These are phyloP conservation scores for Bombardia bombarda DNA, from an alignment of 495 filamentous ascomycete genomes.

Conservation along the genomic window DNA sequence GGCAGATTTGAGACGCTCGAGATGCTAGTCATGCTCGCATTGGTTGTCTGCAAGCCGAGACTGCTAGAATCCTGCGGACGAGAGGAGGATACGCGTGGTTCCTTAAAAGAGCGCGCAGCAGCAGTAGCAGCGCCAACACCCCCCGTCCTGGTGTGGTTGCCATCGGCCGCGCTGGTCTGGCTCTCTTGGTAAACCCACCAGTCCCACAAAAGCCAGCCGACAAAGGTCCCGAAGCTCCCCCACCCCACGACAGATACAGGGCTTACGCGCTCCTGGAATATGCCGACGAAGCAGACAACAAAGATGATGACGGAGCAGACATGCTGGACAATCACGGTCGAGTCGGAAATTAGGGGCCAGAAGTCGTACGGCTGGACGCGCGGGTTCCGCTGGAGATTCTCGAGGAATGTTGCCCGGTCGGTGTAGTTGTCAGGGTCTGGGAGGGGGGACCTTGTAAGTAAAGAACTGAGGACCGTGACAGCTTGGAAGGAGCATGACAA, in stretches of 20 bases:
- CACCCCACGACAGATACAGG: constrained; percentile 81
- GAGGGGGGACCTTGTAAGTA: not conserved
- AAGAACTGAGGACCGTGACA: not conserved
- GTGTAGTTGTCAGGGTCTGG: constrained; percentile 97
- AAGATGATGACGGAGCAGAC: constrained; percentile 92
- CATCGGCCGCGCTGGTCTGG: constrained; percentile 35
- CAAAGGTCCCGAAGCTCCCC: constrained; percentile 71
- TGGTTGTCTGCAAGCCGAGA: constrained; percentile 6
- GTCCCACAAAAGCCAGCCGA: constrained; percentile 91
- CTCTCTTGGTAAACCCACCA: constrained; percentile 61
- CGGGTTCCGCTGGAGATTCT: constrained; percentile 91
- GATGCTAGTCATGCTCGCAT: constrained; percentile 18
- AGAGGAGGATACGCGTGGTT: constrained; percentile 13
- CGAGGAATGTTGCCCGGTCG: constrained; percentile 90
- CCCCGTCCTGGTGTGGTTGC: constrained; percentile 9
- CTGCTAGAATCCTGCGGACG: constrained; percentile 18
- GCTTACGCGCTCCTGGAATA: constrained; percentile 74
- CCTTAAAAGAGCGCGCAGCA: not conserved
- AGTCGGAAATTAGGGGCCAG: constrained; percentile 92
- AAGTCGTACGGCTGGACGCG: constrained; percentile 94
- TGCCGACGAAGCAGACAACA: constrained; percentile 85
- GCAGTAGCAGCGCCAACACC: not conserved
- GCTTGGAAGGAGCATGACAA: constrained; percentile 8
- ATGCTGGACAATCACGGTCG: constrained; percentile 94
- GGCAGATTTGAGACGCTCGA: constrained; percentile 21